These are phyloP conservation scores for Pyrus bretschneideri DNA, from an alignment of 306 rosid species.

Conservation along the genomic window DNA sequence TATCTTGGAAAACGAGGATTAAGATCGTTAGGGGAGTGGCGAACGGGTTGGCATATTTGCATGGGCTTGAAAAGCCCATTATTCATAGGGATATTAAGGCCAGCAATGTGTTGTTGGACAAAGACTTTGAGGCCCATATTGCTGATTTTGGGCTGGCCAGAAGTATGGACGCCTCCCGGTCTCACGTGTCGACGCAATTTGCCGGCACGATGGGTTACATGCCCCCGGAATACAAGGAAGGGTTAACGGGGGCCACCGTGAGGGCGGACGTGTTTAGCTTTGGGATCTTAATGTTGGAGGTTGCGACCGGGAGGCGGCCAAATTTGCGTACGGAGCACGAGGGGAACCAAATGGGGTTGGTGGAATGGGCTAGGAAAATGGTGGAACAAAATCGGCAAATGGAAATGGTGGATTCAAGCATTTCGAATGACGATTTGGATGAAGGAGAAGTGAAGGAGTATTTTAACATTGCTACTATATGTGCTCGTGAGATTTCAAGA, in stretches of 20 bases:
- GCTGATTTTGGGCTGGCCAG: slow-evolving; percentile 93
- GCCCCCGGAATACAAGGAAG: slow-evolving; percentile 84
- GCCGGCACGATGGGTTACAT: slow-evolving; percentile 94
- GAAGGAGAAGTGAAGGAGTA: slow-evolving; percentile 52
- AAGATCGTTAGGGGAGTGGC: slow-evolving; percentile 62
- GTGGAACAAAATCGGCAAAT: slow-evolving; percentile 35
- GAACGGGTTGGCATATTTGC: slow-evolving; percentile 53
- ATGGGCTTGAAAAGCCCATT: slow-evolving; percentile 59
- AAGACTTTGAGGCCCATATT: slow-evolving; percentile 62
- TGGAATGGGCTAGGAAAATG: slow-evolving; percentile 64
- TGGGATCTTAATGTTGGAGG: slow-evolving; percentile 73
- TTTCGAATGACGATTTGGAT: slow-evolving; percentile 35
- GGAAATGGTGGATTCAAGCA: slow-evolving; percentile 55
- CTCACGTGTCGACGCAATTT: slow-evolving; percentile 76
- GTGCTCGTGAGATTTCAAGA: slow-evolving; percentile 37
- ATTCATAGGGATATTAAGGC: slow-evolving; percentile 86
- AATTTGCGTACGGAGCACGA: slow-evolving; percentile 37
- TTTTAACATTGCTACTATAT: slow-evolving; percentile 53
- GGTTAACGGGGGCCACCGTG: slow-evolving; percentile 44
- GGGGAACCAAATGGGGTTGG: slow-evolving; percentile 35
- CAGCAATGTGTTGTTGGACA: slow-evolving; percentile 62
- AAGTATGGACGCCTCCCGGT: slow-evolving; percentile 30
- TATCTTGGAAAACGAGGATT: slow-evolving; percentile 53
- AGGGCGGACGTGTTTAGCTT: slow-evolving; percentile 84
- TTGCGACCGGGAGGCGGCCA: slow-evolving; percentile 51